Evolutionary conservation across 305 asterid genomes (phyloP).

Genomic region (Fraxinus floribunda): DNA sequence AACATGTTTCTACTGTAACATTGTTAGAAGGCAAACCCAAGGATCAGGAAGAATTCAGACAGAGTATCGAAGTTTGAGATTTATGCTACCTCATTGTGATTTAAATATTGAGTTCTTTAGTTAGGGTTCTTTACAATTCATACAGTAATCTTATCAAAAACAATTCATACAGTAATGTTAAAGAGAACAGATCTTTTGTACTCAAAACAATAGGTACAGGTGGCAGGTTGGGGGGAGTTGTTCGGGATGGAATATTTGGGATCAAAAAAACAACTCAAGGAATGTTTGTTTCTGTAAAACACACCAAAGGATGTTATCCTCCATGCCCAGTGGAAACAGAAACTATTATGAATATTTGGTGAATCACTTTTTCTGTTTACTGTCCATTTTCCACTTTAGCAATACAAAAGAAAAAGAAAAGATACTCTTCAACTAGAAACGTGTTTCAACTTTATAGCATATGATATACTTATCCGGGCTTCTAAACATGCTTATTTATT

Average conservation of each 20-base stretch:
- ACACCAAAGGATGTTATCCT: not conserved
- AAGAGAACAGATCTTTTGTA: not conserved
- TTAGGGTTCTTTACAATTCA: too few species aligned
- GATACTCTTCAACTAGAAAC: not conserved
- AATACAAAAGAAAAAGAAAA: not conserved
- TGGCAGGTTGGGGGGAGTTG: not conserved
- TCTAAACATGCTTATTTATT: not conserved
- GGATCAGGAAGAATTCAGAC: too few species aligned
- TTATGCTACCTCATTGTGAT: too few species aligned
- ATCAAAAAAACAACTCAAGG: not conserved
- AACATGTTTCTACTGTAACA: not conserved
- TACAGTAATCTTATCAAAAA: not conserved
- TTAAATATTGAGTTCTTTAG: too few species aligned
- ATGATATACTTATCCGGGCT: not conserved
- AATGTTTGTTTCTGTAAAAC: not conserved
- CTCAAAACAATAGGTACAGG: not conserved
- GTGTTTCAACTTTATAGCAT: not conserved
- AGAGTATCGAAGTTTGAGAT: too few species aligned
- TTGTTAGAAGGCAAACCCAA: not conserved
- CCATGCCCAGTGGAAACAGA: not conserved
- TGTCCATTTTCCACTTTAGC: not conserved
- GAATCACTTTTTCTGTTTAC: too few species aligned
- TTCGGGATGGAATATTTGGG: not conserved
- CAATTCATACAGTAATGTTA: not conserved
- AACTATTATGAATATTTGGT: not conserved